Base-by-base conservation (phyloP, 208 protist genomes). In the Leishmania tropica region DNA sequence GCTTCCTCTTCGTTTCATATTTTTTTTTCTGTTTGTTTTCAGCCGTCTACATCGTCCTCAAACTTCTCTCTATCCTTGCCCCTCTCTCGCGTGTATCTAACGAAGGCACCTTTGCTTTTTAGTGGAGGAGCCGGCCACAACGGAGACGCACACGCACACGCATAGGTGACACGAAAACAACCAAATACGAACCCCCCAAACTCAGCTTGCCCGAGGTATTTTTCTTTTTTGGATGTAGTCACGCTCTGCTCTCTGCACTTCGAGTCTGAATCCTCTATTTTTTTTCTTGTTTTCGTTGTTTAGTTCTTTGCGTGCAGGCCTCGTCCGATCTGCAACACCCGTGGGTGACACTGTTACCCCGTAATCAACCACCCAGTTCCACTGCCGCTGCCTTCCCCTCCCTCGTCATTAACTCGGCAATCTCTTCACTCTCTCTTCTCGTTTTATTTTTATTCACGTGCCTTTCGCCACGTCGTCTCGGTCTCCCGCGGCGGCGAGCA, bases 11-110 rank as follows among this genome's bases (percentile, higher is more conserved):
- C 5, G 17, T 45, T 45, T 45, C 4, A 45, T 42, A 1, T 68
- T 40, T 40, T 45, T 0, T 45, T 0, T 70, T 42, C n/a, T 24
- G 3, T 2, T 19, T 70, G 15, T 28, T 28, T 40, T 40, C 35
- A 21, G 15, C 5, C 35, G 3, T 70, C n/a, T 70, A 35, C 64
- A 13, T 11, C 60, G 35, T 13, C 10, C 64, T 42, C 15, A 15
- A 3, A 17, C 64, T 72, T 79, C 58, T 78, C 24, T 77, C 21
- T 51, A 78, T 77, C 21, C 72, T 51, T 67, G 7, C n/a, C 64
- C 65, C 28, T 31, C 71, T 48, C 21, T 56, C 47, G 4, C 21
- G 10, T 54, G 17, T 54, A 54, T 10, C 24, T 10, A 31, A 62
- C 56, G 24, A 62, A 62, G 56, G 1, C 56, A n/a, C 8, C 24